Evolutionary conservation across 768 basidiomycete genomes (phyloP), one percentile per base, ranked within the genome.

Genomic region (Tulasnella sp.): DNA sequence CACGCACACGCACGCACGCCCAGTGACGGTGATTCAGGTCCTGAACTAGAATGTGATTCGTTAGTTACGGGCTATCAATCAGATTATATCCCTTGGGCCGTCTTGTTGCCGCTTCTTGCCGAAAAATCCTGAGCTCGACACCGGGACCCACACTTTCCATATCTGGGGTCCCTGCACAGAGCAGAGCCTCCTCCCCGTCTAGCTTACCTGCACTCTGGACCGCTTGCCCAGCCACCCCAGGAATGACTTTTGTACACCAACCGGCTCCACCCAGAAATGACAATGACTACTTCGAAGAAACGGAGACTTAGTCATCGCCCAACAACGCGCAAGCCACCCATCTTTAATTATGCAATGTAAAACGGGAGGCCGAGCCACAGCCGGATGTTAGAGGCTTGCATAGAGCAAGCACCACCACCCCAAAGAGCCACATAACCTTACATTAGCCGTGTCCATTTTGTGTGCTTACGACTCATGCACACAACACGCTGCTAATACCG

Each of bases 341-440:
- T 27, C 62, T 68, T 68, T 68, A 68, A 68, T 68, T 68, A 68
- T 68, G 62, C 27, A 68, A 36, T 18, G 62, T 18, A 36, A 68
- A 68, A 68, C 9, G 18, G 6, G 31, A 62, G 34, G 31, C 62
- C 62, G 62, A 68, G 62, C 62, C 62, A 14, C 62, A 7, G 27
- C 62, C 62, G 62, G 62, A 68, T 36, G 62, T 68, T 19, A 36
- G 62, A 68, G 62, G 62, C 62, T 68, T 68, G 62, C 62, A 36
- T 18, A 27, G 3, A 27, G 16, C 40, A 58, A 10, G 31, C 36
- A 31, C 62, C 31, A 6, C 62, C 48, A 14, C 46, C 48, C 48
- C 21, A 16, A 6, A 24, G 52, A 52, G 52, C 52, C 52, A n/a
- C 52, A 52, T 2, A 52, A 52, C 52, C 52, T 42, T 52, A n/a